Conservation (phyloP, 768 basidiomycete species). For the Amanita rubescens region DNA sequence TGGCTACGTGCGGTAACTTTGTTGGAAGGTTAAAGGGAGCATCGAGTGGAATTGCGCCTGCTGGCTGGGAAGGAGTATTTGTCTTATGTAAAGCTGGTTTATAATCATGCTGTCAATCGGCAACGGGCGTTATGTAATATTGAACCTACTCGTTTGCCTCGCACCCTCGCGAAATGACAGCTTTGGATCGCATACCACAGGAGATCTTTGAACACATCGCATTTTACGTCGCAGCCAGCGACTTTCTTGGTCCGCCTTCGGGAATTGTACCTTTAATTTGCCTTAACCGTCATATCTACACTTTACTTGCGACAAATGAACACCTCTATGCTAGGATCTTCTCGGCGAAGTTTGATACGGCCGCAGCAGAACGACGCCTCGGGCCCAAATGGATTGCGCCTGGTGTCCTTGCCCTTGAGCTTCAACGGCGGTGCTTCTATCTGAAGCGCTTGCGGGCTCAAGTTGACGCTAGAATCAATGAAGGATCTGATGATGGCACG, state of each 20-base stretch:
- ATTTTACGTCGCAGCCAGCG: conserved; percentile 47
- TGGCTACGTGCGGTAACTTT: conserved; percentile 43
- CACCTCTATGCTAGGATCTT: conserved; percentile 72
- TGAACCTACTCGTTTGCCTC: not conserved
- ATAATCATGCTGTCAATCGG: not conserved
- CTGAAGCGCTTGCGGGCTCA: conserved; percentile 50
- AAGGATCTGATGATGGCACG: conserved; percentile 17
- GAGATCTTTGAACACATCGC: conserved; percentile 81
- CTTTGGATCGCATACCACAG: conserved; percentile 51
- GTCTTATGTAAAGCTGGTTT: conserved; percentile 23
- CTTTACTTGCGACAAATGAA: conserved; percentile 47
- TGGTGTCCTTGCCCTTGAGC: conserved; percentile 48
- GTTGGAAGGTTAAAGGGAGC: conserved; percentile 39
- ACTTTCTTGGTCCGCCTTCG: conserved; percentile 53
- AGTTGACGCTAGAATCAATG: conserved; percentile 26
- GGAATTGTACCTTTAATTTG: conserved; percentile 48
- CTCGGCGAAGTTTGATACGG: conserved; percentile 55
- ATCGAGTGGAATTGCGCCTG: conserved; percentile 23
- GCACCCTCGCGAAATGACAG: conserved; percentile 12
- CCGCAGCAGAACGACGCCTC: conserved; percentile 42
- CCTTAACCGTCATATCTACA: conserved; percentile 41
- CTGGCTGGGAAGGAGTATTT: conserved; percentile 47
- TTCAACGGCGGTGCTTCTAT: conserved; percentile 50
- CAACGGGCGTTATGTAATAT: too few relatives aligned
- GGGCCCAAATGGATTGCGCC: conserved; percentile 33